Conservation (phyloP, 305 asterid species). For the Plantago rigida region DNA sequence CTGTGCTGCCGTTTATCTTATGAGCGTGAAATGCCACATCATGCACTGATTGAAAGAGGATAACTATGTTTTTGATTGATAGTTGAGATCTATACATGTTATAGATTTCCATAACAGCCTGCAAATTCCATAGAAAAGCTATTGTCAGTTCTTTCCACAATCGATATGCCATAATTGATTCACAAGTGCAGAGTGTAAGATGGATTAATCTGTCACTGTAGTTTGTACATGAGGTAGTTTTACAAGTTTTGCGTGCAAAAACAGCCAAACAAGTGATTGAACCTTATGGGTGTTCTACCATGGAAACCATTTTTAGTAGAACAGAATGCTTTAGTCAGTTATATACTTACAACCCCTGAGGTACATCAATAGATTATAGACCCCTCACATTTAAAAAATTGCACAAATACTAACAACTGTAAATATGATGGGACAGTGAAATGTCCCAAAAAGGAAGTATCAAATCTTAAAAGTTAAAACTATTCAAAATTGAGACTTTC, state of each 20-base stretch:
- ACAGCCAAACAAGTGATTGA: too few species aligned
- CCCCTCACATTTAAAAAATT: too few species aligned
- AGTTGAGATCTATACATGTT: slow-evolving; percentile 65
- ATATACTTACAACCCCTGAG: neutral
- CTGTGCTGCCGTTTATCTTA: slow-evolving; percentile 53
- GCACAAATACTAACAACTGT: too few species aligned
- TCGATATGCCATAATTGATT: neutral
- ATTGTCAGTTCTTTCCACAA: slow-evolving; percentile 9
- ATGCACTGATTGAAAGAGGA: slow-evolving; percentile 74
- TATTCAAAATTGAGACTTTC: too few species aligned
- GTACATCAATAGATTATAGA: neutral
- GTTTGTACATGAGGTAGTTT: too few species aligned
- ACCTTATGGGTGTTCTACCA: neutral
- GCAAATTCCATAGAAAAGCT: slow-evolving; percentile 30
- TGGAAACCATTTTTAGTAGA: neutral
- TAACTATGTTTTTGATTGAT: slow-evolving; percentile 48
- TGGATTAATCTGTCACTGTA: too few species aligned
- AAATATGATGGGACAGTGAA: too few species aligned
- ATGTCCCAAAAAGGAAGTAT: too few species aligned
- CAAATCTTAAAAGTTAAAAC: too few species aligned
- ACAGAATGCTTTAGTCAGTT: neutral
- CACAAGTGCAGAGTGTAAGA: neutral
- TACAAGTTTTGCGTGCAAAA: too few species aligned
- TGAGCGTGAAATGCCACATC: slow-evolving; percentile 78
- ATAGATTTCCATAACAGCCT: slow-evolving; percentile 92